Base-by-base conservation (phyloP, 176 grass and related monocot species). In the Carex scoparia region DNA sequence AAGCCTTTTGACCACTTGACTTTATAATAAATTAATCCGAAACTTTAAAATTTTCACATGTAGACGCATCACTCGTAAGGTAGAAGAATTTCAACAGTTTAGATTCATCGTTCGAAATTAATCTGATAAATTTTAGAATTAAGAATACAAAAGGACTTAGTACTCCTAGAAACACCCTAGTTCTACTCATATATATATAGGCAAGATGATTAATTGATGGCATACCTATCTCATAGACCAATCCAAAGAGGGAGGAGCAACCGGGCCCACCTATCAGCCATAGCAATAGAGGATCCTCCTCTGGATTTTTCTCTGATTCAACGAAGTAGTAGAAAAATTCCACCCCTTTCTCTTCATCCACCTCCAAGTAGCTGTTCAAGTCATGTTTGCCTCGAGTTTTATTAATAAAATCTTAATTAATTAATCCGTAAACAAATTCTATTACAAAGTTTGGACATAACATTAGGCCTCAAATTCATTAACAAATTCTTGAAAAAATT, bases 311-410 rank as follows among this genome's bases (percentile, higher is more conserved):
- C 77, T 92, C 69, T 61, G 88, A 92, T 83, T 83, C 58, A 84
- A 92, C 89, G 75, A 92, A 92, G 81, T 92, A 92, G 81, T 87
- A 92, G 85, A 92, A 92, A 42, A 92, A 82, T 7, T 77, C 69
- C 6, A 68, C 82, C 15, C 85, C 87, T 62, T 89, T 68, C 51
- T 78, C 56, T 48, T 89, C 78, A 11, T 89, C 85, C 59, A 89
- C 88, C 90, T 92, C 90, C 69, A 89, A 84, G 46, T 94, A 94
- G 70, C 80, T 65, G 8, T 15, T 10, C 35, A 40, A 61, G 58
- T 23, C 23, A 23, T n/a, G 18, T 18, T 58, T 58, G 0, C 3
- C 55, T 58, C 3, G 14, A 58, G 3, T 18, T 16, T 58, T 15
- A 58, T 58, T 8, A 57, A 57, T 57, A 13, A 57, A 75, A 69